Percentiles rank a stretch among this genome's conserved stretches.
Conservation (phyloP, 345 rosid genomes). For the sweet orange (Citrus sinensis) region DVS_A1.0 CM039163.1:5467001-5467500, state of each 20-base stretch:
- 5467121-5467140: constrained; percentile 69
- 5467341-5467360: neutral
- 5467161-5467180: constrained; percentile 85
- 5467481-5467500: neutral
- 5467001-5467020: neutral
- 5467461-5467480: neutral
- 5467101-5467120: neutral
- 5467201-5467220: constrained; percentile 45
- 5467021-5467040: neutral
- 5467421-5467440: neutral
- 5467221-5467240: constrained; percentile 59
- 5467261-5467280: constrained; percentile 72
- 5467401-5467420: neutral
- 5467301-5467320: neutral
- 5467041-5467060: neutral
- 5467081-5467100: neutral
- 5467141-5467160: constrained; percentile 96
- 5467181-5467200: constrained; percentile 31
- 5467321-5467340: neutral
- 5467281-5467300: neutral
- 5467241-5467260: constrained; percentile 72
- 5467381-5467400: neutral
- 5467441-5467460: neutral
- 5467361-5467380: neutral
- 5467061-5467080: too few species aligned